Percentiles rank a stretch among this genome's conserved stretches.
These are phyloP conservation scores for Physaria fendleri DNA, from an alignment of 345 rosid species.

Conservation along the genomic window DNA sequence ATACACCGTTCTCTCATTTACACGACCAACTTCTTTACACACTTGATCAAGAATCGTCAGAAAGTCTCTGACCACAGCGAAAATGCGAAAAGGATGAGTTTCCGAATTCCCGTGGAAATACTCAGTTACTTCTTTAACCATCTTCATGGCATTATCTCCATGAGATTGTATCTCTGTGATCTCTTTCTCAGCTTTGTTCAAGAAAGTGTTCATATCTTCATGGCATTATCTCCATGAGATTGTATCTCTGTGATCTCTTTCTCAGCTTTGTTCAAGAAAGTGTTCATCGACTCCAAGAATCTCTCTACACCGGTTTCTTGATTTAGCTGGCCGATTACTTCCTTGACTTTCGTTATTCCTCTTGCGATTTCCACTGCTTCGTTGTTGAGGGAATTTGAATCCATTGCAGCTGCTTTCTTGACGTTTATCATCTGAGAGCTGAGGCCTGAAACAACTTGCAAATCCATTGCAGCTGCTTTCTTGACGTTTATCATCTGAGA, in stretches of 20 bases:
- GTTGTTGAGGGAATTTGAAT: slow-evolving; percentile 50
- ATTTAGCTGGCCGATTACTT: slow-evolving; percentile 36
- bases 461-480: slow-evolving; percentile 89
- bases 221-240: slow-evolving; percentile 36
- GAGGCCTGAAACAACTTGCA: slow-evolving; percentile 73
- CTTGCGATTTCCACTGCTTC: slow-evolving; percentile 49
- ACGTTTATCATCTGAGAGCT: slow-evolving; percentile 75
- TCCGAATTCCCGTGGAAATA: slow-evolving; percentile 92
- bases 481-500: slow-evolving; percentile 76
- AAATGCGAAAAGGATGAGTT: slow-evolving; percentile 70
- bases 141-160: slow-evolving; percentile 37
- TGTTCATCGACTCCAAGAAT: slow-evolving; percentile 55
- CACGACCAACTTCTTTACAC: slow-evolving; percentile 86
- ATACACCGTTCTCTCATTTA: slow-evolving; percentile 68
- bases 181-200: slow-evolving; percentile 64
- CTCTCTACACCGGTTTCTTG: slow-evolving; percentile 28
- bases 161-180: slow-evolving; percentile 47
- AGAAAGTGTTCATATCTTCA: slow-evolving; percentile 53
- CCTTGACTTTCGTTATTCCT: slow-evolving; percentile 53
- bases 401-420: slow-evolving; percentile 91
- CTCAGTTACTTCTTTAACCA: slow-evolving; percentile 71
- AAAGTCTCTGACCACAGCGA: slow-evolving; percentile 79
- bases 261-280: slow-evolving; percentile 60
- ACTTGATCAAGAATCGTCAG: slow-evolving; percentile 79
- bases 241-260: slow-evolving; percentile 55